Conservation (phyloP, 2,329 filamentous ascomycete species). For the Coleophoma crateriformis region DNA sequence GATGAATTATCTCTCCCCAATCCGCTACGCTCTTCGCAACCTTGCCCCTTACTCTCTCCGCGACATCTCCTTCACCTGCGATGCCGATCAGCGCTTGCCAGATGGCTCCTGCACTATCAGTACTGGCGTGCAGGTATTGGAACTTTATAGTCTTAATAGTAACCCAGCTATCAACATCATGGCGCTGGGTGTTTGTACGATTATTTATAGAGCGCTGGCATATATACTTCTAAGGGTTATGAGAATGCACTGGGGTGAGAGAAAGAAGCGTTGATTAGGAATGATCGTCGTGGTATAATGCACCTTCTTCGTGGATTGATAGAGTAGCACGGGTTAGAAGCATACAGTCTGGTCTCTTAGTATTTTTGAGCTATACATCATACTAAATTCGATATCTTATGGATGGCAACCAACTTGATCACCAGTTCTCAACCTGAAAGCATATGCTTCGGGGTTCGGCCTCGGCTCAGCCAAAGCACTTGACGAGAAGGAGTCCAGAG, state of each 20-base stretch:
- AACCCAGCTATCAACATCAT: conserved; percentile 56
- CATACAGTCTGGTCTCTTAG: too few species aligned
- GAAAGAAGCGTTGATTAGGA: neutral
- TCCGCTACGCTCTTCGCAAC: conserved; percentile 64
- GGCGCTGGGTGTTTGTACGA: conserved; percentile 55
- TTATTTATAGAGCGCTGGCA: conserved; percentile 61
- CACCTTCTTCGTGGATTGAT: too few species aligned
- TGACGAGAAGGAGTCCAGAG: too few species aligned
- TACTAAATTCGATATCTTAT: too few species aligned
- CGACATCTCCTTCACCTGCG: conserved; percentile 59
- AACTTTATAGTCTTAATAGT: conserved; percentile 61
- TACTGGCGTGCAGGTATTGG: conserved; percentile 61
- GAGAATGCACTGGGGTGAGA: conserved; percentile 42
- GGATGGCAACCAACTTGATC: too few species aligned
- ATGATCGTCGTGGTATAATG: too few species aligned
- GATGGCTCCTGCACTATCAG: conserved; percentile 59
- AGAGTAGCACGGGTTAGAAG: too few species aligned
- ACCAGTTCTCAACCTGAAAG: too few species aligned
- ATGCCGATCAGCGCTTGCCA: conserved; percentile 49
- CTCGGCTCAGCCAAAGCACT: too few species aligned
- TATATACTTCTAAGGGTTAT: conserved; percentile 51
- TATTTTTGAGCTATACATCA: too few species aligned
- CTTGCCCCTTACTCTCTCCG: conserved; percentile 61
- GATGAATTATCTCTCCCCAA: conserved; percentile 67
- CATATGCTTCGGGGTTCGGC: too few species aligned